Percentiles rank a stretch among this genome's conserved stretches.
phyloP scores from a whole-genome alignment of 164 flowering plant species.

The Umbellularia californica region DNA sequence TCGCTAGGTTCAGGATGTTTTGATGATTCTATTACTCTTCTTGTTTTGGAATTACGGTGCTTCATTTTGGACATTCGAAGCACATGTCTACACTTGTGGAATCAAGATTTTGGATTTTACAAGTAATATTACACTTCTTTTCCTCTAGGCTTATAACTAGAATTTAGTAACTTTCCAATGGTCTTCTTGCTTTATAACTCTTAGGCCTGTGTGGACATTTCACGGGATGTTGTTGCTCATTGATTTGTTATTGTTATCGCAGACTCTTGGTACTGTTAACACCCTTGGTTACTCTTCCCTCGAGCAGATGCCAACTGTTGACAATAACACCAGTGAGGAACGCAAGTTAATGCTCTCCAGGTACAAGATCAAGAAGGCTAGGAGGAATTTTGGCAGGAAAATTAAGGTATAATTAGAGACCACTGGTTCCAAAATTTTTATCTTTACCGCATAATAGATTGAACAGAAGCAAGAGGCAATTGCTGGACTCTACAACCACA shows the following conservation, averaged over 20 bases:
- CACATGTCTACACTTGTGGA: neutral
- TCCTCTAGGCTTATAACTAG: neutral
- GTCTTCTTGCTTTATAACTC: too few species aligned
- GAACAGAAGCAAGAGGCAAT: too few species aligned
- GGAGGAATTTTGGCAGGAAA: constrained; percentile 89
- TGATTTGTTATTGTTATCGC: constrained; percentile 60
- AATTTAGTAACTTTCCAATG: neutral
- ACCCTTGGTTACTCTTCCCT: constrained; percentile 40
- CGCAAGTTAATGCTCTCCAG: constrained; percentile 89
- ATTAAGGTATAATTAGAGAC: constrained; percentile 59
- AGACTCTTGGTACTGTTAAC: constrained; percentile 71
- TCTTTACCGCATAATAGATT: too few species aligned
- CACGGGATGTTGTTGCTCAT: constrained; percentile 22
- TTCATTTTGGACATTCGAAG: neutral
- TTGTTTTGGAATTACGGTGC: neutral
- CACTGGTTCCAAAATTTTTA: neutral
- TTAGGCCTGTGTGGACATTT: neutral
- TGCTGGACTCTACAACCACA: neutral
- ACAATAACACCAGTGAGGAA: constrained; percentile 54
- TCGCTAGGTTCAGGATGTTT: neutral
- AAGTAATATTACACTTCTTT: neutral
- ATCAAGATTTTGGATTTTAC: neutral
- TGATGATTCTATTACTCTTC: neutral
- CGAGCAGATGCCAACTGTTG: constrained; percentile 32
- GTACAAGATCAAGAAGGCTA: constrained; percentile 89